Evolutionary conservation across 2,329 filamentous ascomycete genomes (phyloP).

Genomic region (Cadophora luteo-olivacea): DNA sequence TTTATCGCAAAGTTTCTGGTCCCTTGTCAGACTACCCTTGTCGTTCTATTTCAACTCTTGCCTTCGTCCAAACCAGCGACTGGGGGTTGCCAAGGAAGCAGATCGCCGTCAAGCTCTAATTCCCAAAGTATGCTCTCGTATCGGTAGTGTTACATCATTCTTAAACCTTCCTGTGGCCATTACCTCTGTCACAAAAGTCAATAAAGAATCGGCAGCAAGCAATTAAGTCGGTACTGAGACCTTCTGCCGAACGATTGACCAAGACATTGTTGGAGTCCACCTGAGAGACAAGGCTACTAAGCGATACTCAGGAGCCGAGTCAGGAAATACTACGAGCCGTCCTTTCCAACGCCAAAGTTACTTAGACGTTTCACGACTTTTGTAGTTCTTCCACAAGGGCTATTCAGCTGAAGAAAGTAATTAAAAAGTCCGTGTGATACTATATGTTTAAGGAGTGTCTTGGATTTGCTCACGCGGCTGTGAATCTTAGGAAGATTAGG

Average conservation of each 20-base stretch:
- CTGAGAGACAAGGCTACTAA: background rate
- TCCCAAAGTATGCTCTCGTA: background rate
- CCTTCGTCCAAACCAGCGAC: background rate
- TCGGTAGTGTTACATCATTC: background rate
- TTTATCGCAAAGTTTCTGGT: background rate
- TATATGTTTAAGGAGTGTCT: background rate
- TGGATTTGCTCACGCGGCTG: slow-evolving; percentile 3
- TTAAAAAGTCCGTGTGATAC: background rate
- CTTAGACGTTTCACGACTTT: slow-evolving; percentile 1
- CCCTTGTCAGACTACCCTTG: no score
- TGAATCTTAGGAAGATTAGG: background rate
- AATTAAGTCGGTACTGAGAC: background rate
- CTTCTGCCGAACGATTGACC: background rate
- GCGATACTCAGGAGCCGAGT: no score
- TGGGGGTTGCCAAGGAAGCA: background rate
- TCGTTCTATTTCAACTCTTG: background rate
- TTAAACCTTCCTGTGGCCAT: no score
- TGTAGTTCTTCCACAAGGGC: background rate
- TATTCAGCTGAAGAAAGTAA: slow-evolving; percentile 4
- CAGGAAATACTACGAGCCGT: background rate
- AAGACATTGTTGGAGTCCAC: background rate
- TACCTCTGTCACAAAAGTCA: background rate
- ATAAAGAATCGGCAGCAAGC: background rate
- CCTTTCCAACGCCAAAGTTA: background rate
- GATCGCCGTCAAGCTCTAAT: background rate